Evolutionary conservation across 1,284 basidiomycete genomes (phyloP).

Genomic region (Cryptococcus jaspeensis): DNA sequence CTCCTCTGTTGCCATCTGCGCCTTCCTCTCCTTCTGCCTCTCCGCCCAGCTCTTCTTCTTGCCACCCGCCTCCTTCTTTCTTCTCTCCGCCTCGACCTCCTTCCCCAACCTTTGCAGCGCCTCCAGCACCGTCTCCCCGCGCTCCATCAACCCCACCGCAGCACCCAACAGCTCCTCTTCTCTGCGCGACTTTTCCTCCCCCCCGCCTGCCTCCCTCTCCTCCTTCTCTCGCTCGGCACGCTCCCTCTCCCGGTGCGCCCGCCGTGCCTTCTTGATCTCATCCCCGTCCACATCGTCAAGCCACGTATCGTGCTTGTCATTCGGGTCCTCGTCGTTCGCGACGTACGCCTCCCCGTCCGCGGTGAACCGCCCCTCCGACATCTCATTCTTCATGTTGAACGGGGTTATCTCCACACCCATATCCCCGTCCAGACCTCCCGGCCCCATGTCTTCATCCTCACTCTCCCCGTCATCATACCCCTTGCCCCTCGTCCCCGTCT

Average conservation of each 20-base stretch:
- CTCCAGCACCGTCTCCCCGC: constrained; percentile 86
- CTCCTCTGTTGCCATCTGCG: constrained; percentile 26
- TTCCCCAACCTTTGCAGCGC: constrained; percentile 82
- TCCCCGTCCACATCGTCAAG: constrained; percentile 84
- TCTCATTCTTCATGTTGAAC: constrained; percentile 99
- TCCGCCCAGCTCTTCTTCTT: constrained; percentile 52
- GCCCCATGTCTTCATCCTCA: not conserved
- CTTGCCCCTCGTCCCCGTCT: constrained; percentile 53
- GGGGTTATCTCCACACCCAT: constrained; percentile 92
- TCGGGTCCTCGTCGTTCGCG: constrained; percentile 75
- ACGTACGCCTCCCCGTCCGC: constrained; percentile 83
- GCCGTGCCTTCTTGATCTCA: constrained; percentile 79
- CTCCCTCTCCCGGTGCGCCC: constrained; percentile 68
- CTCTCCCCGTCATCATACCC: constrained; percentile 55
- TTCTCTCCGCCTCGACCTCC: constrained; percentile 61
- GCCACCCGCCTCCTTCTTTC: constrained; percentile 30
- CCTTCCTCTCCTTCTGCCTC: constrained; percentile 50
- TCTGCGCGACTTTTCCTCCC: constrained; percentile 53
- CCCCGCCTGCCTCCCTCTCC: constrained; percentile 55
- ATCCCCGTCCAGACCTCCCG: constrained; percentile 50
- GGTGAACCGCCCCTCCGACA: constrained; percentile 95
- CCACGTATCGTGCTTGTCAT: constrained; percentile 92
- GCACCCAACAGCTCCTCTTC: constrained; percentile 67
- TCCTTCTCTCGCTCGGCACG: constrained; percentile 67
- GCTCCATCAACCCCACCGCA: constrained; percentile 71